These are phyloP conservation scores for Flaveria bidentis DNA, from an alignment of 129 eudicot genomes.

Conservation along the genomic window DNA sequence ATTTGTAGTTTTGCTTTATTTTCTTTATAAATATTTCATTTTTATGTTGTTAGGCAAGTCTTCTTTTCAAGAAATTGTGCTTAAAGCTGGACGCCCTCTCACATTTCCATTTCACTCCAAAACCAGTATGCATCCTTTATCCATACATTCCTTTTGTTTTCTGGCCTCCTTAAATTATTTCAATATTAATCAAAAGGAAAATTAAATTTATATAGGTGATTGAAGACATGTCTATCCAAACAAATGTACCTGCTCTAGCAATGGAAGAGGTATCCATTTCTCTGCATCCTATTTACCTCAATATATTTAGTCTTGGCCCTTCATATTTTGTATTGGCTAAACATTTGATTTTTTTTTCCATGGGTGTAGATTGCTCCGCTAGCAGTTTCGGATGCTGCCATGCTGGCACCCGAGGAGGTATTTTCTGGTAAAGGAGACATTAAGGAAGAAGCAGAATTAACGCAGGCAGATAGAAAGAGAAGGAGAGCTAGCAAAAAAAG, in stretches of 20 bases:
- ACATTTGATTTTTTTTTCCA: background rate
- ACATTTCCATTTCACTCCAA: conserved; percentile 96
- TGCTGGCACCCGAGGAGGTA: conserved; percentile 98
- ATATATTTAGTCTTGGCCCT: background rate
- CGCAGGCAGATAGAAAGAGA: conserved; percentile 86
- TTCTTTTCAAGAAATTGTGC: conserved; percentile 71
- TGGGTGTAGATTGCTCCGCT: conserved; percentile 66
- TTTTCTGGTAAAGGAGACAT: conserved; percentile 14
- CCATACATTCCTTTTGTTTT: background rate
- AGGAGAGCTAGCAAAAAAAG: conserved; percentile 91
- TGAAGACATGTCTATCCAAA: conserved; percentile 90
- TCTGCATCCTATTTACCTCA: conserved; percentile 11
- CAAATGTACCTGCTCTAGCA: conserved; percentile 89
- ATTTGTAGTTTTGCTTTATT: background rate
- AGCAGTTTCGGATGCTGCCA: conserved; percentile 95
- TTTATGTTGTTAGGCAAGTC: conserved; percentile 55
- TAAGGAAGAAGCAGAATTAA: conserved; percentile 64
- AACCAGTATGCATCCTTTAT: conserved; percentile 64
- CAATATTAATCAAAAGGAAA: background rate
- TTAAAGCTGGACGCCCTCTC: conserved; percentile 91
- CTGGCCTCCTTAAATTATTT: background rate
- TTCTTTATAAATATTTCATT: background rate
- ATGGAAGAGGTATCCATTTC: conserved; percentile 83
- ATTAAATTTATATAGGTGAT: conserved; percentile 50
- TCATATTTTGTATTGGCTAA: conserved; percentile 11